A percentile compares a stretch with the other conserved stretches of the same genome.
These are phyloP conservation scores for Omphalotus olearius DNA, from an alignment of 1,284 basidiomycete genomes.

Conservation along the genomic window DNA sequence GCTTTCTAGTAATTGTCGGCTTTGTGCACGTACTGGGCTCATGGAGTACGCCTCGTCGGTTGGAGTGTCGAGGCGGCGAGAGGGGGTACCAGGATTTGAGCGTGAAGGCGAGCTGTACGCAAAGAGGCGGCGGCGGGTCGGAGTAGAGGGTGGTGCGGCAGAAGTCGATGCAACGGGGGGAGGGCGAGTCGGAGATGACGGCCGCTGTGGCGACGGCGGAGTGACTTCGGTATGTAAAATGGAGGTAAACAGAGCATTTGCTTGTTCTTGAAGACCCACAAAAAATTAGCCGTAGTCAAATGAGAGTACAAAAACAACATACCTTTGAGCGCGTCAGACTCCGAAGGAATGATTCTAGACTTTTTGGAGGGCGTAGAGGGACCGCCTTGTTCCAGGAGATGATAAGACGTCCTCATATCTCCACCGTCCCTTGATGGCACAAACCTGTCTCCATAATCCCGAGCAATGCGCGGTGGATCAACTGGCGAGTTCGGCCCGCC, in stretches of 20 bases:
- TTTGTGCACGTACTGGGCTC: conserved; percentile 85
- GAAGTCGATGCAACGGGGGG: conserved; percentile 32
- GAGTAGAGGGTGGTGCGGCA: conserved; percentile 51
- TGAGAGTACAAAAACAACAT: conserved; percentile 16
- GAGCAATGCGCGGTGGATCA: conserved; percentile 33
- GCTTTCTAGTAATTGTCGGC: conserved; percentile 79
- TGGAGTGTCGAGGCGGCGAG: conserved; percentile 65
- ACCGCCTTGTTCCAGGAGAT: conserved; percentile 65
- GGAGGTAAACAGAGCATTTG: conserved; percentile 70
- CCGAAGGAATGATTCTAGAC: conserved; percentile 63
- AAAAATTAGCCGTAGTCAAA: background rate
- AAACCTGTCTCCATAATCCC: conserved; percentile 74
- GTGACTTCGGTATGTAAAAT: conserved; percentile 75
- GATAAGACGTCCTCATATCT: conserved; percentile 72
- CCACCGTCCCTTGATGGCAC: conserved; percentile 68
- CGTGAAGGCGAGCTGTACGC: conserved; percentile 61
- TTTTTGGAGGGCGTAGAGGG: conserved; percentile 67
- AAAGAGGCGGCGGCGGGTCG: conserved; percentile 64
- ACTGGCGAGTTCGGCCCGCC: conserved; percentile 49
- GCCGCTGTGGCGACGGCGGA: conserved; percentile 56
- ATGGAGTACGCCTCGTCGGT: conserved; percentile 87
- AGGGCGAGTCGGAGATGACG: conserved; percentile 55
- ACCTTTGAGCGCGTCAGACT: conserved; percentile 77
- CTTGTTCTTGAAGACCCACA: conserved; percentile 53
- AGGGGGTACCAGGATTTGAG: conserved; percentile 54